Evolutionary conservation across 1,284 basidiomycete genomes (phyloP), one percentile per base, ranked within the genome.

Genomic region (Vanrija pseudolonga): DNA sequence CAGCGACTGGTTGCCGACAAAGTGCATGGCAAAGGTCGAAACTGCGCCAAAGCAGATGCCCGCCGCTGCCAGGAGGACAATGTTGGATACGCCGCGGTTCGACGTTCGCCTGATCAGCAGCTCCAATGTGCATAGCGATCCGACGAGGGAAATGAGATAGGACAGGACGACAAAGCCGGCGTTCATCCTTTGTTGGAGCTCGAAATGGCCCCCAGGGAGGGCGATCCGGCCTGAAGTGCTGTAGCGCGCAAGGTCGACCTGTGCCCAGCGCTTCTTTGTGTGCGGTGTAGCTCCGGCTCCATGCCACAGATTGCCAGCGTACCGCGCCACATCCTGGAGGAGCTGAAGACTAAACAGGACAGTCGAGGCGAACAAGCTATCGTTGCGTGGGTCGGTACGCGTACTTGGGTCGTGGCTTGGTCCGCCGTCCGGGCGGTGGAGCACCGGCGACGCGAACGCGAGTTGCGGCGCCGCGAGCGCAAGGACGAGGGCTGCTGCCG

Each of bases 1-100:
- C 9, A 79, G 64, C 6, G 76, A 65, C 53, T 77, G 76, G 67
- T 79, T 79, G 51, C 77, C 77, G 60, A 78, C 64, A 59, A 77
- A 77, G 58, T 77, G 75, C 74, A 77, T 76, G 50, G 71, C 71
- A 50, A 77, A 79, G 8, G 76, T 77, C 19, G 77, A 77, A 4
- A 78, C 76, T 6, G 71, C 68, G 11, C 78, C 78, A 50, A 79
- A 79, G 37, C 74, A 74, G 23, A 76, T 61, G 2, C 77, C 78
- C 0, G 77, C 77, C 1, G 70, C 64, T 8, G 74, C 52, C 1
- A 79, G 66, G 6, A 79, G 69, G 8, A 68, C 20, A 23, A 74
- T 63, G 62, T 79, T 79, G 42, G 67, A 66, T 26, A 60, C 50
- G 22, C 77, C 78, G 2, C 60, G 64, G 55, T 76, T 77, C 15